phyloP scores from a whole-genome alignment of 352 stramenopile species.

The Pythium pectinolyticum region DNA sequence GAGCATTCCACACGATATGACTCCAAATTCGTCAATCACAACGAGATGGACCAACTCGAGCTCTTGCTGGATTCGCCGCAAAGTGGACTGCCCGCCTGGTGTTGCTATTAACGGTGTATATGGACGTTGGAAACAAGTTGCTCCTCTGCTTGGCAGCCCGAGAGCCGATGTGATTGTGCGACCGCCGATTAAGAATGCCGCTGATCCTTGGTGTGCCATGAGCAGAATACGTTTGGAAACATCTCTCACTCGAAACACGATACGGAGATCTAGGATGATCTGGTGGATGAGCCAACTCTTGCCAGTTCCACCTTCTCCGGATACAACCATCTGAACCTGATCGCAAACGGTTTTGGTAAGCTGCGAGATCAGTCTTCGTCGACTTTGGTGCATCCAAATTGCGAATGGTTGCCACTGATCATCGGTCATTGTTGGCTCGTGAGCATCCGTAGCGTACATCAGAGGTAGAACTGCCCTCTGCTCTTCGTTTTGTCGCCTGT shows the following conservation, averaged over 20 bases:
- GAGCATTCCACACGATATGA: constrained; percentile 17
- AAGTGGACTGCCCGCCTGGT: background rate
- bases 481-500: background rate
- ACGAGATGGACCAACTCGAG: constrained; percentile 6
- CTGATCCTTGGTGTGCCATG: constrained; percentile 11
- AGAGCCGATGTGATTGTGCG: background rate
- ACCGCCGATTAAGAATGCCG: constrained; percentile 10
- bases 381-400: constrained; percentile 2
- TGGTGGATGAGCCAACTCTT: constrained; percentile 12
- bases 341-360: background rate
- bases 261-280: constrained; percentile 1
- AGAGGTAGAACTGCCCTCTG: background rate
- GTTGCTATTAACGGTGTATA: constrained; percentile 1
- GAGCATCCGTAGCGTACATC: constrained; percentile 2
- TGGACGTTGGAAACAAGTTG: background rate
- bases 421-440: background rate
- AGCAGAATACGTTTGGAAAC: background rate
- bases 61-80: constrained; percentile 8
- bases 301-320: constrained; percentile 8
- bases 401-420: constrained; percentile 14
- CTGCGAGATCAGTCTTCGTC: background rate
- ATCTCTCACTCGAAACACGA: background rate
- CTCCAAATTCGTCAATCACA: constrained; percentile 19
- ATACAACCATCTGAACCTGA: constrained; percentile 1
- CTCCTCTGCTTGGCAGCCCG: background rate